Conservation (phyloP, 495 filamentous ascomycete species). For the Daldinia caldariorum region DNA sequence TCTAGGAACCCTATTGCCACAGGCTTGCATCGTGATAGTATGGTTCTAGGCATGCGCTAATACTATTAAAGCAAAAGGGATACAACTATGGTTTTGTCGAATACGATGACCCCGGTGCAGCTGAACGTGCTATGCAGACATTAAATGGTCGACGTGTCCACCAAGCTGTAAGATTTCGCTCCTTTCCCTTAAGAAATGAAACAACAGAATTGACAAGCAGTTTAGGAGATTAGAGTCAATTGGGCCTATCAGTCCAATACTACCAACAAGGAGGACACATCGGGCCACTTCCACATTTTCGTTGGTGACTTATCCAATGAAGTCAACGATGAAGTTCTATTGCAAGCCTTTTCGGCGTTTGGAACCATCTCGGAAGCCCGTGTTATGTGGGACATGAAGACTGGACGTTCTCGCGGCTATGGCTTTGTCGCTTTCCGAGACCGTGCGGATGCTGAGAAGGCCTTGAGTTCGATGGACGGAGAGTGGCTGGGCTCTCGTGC, state of each 20-base stretch:
- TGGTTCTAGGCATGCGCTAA: constrained; percentile 33
- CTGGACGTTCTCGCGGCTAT: constrained; percentile 94
- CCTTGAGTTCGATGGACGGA: constrained; percentile 95
- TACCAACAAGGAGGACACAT: constrained; percentile 95
- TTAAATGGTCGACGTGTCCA: constrained; percentile 95
- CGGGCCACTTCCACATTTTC: constrained; percentile 99
- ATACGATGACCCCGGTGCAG: constrained; percentile 96
- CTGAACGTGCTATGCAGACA: constrained; percentile 96
- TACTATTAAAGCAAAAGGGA: constrained; percentile 75
- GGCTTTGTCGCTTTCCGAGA: constrained; percentile 99
- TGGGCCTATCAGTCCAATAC: constrained; percentile 99
- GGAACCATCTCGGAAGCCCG: constrained; percentile 97
- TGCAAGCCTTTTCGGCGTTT: constrained; percentile 96
- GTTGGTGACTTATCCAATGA: constrained; percentile 98
- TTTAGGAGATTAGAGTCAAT: constrained; percentile 97
- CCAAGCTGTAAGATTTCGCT: constrained; percentile 74
- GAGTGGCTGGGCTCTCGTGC: constrained; percentile 99
- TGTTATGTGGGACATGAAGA: constrained; percentile 99
- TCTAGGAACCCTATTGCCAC: constrained; percentile 20
- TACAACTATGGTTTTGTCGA: constrained; percentile 99
- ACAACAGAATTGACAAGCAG: constrained; percentile 27
- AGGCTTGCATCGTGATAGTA: constrained; percentile 23
- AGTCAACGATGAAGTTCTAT: constrained; percentile 95
- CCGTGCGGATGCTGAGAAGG: constrained; percentile 92
- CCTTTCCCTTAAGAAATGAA: neutral